Conservation (phyloP, 202 grass and related monocot genomes). For the Dendrocalamus latiflorus region DNA sequence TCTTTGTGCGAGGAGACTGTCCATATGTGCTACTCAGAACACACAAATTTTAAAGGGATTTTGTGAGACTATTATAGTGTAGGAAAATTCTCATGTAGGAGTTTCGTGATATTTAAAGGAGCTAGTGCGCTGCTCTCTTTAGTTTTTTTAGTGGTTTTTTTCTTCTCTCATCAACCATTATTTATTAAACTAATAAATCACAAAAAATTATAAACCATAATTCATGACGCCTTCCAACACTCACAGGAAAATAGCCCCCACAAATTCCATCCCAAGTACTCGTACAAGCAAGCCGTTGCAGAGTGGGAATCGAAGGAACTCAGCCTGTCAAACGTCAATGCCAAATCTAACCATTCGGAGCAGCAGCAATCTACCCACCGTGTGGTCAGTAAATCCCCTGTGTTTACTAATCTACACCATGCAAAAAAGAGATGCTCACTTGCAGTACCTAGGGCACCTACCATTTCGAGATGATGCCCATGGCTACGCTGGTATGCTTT, state of each 20-base stretch:
- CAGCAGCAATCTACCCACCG: background rate
- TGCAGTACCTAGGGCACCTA: background rate
- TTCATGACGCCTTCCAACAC: too few species aligned
- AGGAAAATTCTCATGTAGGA: too few species aligned
- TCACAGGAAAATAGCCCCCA: too few species aligned
- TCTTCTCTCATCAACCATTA: too few species aligned
- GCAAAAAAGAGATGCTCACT: background rate
- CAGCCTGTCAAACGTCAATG: background rate
- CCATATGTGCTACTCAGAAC: background rate
- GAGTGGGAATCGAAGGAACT: background rate
- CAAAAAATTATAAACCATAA: too few species aligned
- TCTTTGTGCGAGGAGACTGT: background rate
- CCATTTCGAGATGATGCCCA: background rate
- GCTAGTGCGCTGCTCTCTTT: too few species aligned
- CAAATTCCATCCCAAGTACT: too few species aligned
- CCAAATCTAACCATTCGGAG: background rate
- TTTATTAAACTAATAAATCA: too few species aligned
- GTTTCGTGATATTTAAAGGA: too few species aligned
- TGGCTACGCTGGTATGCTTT: background rate
- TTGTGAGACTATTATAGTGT: too few species aligned
- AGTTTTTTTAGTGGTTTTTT: too few species aligned
- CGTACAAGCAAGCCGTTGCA: background rate
- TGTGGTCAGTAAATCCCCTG: background rate
- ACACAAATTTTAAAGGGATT: too few species aligned
- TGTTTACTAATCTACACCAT: background rate